phyloP scores from a whole-genome alignment of 768 basidiomycete genomes.

The Clavaria fumosa region DNA sequence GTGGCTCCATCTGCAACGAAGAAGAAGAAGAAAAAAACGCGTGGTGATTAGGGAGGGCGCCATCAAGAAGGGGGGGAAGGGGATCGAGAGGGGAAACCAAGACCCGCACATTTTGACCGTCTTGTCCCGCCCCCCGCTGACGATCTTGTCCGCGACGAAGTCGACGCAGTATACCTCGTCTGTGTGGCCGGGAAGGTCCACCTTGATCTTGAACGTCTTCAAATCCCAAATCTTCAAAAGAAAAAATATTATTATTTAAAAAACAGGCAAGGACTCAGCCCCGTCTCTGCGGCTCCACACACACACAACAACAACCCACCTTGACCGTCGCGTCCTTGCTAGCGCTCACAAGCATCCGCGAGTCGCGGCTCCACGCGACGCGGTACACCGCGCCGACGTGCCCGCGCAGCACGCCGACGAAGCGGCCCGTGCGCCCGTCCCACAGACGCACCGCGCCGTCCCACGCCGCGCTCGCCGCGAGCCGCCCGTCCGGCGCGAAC shows the following conservation, averaged over 20 bases:
- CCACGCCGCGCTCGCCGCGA: constrained; percentile 84
- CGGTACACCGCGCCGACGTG: constrained; percentile 93
- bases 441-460: constrained; percentile 85
- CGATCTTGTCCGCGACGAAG: constrained; percentile 98
- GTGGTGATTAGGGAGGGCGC: too few relatives aligned
- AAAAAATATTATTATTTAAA: constrained; percentile 1
- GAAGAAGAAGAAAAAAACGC: too few relatives aligned
- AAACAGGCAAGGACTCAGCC: neutral
- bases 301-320: constrained; percentile 27
- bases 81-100: too few relatives aligned
- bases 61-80: too few relatives aligned
- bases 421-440: constrained; percentile 77
- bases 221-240: constrained; percentile 77
- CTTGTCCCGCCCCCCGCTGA: constrained; percentile 88
- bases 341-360: constrained; percentile 80
- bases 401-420: constrained; percentile 78
- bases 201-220: constrained; percentile 89
- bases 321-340: constrained; percentile 95
- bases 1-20: too few relatives aligned
- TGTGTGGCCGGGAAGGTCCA: constrained; percentile 88
- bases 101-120: constrained; percentile 94
- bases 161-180: constrained; percentile 99
- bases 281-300: neutral
- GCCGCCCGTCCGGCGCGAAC: constrained; percentile 87
- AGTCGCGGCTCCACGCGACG: constrained; percentile 90